A percentile compares a stretch with the other conserved stretches of the same genome.
These are phyloP conservation scores for Daedaleopsis nitida DNA, from an alignment of 768 basidiomycete species.

Conservation along the genomic window DNA sequence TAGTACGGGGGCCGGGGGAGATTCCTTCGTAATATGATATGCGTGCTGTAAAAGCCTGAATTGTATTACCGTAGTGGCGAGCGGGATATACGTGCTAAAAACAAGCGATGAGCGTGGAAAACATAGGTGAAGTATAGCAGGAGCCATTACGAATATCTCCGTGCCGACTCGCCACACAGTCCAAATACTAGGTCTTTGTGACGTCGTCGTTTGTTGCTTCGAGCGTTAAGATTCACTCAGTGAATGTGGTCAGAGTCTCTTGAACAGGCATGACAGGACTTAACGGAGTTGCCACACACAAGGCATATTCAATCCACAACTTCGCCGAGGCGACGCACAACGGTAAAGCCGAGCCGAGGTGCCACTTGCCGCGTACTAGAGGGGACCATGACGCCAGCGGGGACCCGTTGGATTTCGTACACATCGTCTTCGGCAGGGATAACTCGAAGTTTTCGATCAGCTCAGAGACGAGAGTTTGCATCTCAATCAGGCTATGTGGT, in stretches of 20 bases:
- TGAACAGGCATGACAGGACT: too few relatives aligned
- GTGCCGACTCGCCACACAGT: too few relatives aligned
- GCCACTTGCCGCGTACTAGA: constrained; percentile 30
- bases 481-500: constrained; percentile 29
- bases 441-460: constrained; percentile 36
- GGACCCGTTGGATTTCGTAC: constrained; percentile 28
- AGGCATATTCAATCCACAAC: neutral
- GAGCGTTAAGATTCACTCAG: too few relatives aligned
- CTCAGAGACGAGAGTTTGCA: constrained; percentile 31
- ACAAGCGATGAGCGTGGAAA: too few relatives aligned
- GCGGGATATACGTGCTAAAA: too few relatives aligned
- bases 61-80: too few relatives aligned
- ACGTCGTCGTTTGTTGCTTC: too few relatives aligned
- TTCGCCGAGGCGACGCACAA: constrained; percentile 25
- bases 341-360: constrained; percentile 31
- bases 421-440: constrained; percentile 26
- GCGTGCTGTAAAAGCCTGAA: too few relatives aligned
- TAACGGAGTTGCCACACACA: neutral
- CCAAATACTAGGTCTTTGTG: too few relatives aligned
- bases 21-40: neutral
- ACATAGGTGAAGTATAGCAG: too few relatives aligned
- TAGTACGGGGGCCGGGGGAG: neutral
- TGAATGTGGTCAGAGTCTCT: too few relatives aligned
- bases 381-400: constrained; percentile 33
- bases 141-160: too few relatives aligned